phyloP scores from a whole-genome alignment of 352 stramenopile genomes.

The Pythium utonaiense region DNA sequence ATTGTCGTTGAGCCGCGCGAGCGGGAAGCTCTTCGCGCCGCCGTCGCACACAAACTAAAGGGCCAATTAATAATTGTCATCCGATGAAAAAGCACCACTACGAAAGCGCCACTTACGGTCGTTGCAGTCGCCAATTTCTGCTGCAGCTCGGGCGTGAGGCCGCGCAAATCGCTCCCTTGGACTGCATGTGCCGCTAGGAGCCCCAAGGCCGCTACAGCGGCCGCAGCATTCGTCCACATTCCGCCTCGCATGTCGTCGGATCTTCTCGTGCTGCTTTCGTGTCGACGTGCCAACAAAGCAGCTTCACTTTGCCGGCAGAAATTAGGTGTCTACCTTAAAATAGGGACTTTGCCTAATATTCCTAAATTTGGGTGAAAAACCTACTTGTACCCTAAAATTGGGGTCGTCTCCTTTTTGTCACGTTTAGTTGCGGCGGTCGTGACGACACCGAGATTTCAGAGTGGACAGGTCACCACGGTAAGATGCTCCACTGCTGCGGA shows the following conservation, averaged over 20 bases:
- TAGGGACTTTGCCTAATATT: not conserved
- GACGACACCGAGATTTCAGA: too few species aligned
- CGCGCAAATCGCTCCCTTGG: constrained; percentile 9
- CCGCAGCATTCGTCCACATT: not conserved
- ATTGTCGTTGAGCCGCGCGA: constrained; percentile 88
- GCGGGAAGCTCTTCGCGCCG: constrained; percentile 43
- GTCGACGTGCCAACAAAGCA: not conserved
- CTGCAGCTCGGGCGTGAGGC: constrained; percentile 14
- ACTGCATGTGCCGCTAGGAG: not conserved
- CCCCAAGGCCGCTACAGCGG: not conserved
- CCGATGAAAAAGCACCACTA: too few species aligned
- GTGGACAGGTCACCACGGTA: too few species aligned
- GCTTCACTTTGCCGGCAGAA: not conserved
- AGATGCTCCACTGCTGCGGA: too few species aligned
- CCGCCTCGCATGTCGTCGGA: not conserved
- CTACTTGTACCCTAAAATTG: too few species aligned
- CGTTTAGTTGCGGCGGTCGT: too few species aligned
- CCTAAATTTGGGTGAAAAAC: too few species aligned
- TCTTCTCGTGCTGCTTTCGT: not conserved
- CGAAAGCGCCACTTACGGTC: constrained; percentile 9
- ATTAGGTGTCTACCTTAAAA: not conserved
- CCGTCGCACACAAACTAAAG: constrained; percentile 77
- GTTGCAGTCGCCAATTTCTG: constrained; percentile 11
- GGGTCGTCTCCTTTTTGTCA: too few species aligned
- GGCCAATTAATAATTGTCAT: too few species aligned